Percentiles rank a stretch among this genome's conserved stretches.
These are phyloP conservation scores for Coffea humblotiana DNA, from an alignment of 305 asterid species.

Conservation along the genomic window DNA sequence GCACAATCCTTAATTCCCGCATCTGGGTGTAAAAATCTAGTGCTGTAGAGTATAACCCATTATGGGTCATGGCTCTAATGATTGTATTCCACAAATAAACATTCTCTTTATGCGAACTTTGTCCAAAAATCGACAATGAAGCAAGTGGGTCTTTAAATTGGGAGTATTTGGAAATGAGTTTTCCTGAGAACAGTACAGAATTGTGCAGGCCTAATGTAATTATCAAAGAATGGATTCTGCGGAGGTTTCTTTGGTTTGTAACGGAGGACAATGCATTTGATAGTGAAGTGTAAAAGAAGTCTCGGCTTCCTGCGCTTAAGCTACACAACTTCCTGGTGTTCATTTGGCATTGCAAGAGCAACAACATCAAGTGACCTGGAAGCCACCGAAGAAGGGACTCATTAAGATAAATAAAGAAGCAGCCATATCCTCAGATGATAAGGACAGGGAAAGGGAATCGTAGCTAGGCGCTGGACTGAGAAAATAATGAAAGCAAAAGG, in stretches of 20 bases:
- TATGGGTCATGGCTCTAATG: slow-evolving; percentile 73
- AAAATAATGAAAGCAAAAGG: too few species aligned
- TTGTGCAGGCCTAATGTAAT: slow-evolving; percentile 49
- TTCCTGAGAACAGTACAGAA: slow-evolving; percentile 54
- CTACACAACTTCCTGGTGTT: slow-evolving; percentile 26
- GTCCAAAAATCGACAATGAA: slow-evolving; percentile 43
- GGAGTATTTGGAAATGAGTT: slow-evolving; percentile 66
- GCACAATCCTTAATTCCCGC: slow-evolving; percentile 44
- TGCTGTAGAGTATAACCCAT: slow-evolving; percentile 47
- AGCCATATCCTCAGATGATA: too few species aligned
- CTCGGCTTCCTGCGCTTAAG: slow-evolving; percentile 29
- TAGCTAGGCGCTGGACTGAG: too few species aligned
- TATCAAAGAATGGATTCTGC: slow-evolving; percentile 51
- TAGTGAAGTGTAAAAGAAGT: slow-evolving; percentile 36
- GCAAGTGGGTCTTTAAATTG: slow-evolving; percentile 54
- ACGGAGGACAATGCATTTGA: slow-evolving; percentile 52
- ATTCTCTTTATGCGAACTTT: slow-evolving; percentile 25
- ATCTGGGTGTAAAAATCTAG: slow-evolving; percentile 54
- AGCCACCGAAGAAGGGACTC: too few species aligned
- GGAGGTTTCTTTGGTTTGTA: slow-evolving; percentile 37
- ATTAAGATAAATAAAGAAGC: too few species aligned
- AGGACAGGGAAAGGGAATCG: too few species aligned
- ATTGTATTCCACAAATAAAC: slow-evolving; percentile 65
- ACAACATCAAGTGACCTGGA: too few species aligned
- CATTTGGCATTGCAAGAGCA: slow-evolving; percentile 20